phyloP scores from a whole-genome alignment of 129 eudicot species.

The Flaveria sonorensis region DNA sequence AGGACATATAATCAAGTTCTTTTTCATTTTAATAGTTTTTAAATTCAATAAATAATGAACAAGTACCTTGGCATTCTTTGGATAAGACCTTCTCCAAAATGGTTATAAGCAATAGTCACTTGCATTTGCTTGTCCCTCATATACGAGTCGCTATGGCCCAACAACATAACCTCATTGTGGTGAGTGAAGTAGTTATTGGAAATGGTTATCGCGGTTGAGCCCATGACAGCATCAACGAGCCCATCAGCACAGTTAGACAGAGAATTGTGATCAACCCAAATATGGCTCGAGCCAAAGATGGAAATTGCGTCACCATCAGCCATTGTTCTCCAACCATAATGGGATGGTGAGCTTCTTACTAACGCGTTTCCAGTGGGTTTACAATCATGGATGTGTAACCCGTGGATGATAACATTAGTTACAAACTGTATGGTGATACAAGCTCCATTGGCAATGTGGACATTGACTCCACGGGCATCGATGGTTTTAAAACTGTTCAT shows the following conservation, averaged over 20 bases:
- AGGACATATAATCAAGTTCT: not conserved
- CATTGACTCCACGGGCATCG: slow-evolving; percentile 92
- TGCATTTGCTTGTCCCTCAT: slow-evolving; percentile 82
- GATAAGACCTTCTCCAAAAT: slow-evolving; percentile 88
- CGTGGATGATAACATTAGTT: slow-evolving; percentile 82
- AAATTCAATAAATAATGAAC: not conserved
- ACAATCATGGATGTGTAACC: slow-evolving; percentile 84
- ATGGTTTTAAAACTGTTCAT: slow-evolving; percentile 96
- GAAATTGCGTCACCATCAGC: slow-evolving; percentile 95
- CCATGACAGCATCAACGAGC: slow-evolving; percentile 93
- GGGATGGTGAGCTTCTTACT: slow-evolving; percentile 88
- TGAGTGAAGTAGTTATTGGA: slow-evolving; percentile 87
- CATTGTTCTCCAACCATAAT: slow-evolving; percentile 89
- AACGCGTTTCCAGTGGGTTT: slow-evolving; percentile 89
- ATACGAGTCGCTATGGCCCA: slow-evolving; percentile 91
- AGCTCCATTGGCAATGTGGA: slow-evolving; percentile 85
- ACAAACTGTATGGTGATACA: slow-evolving; percentile 81
- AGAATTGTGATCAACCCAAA: slow-evolving; percentile 91
- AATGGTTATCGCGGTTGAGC: slow-evolving; percentile 87
- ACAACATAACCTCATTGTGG: slow-evolving; percentile 91
- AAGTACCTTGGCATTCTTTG: slow-evolving; percentile 96
- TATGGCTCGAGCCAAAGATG: slow-evolving; percentile 80
- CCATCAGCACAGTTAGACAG: slow-evolving; percentile 92
- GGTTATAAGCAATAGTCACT: slow-evolving; percentile 89
- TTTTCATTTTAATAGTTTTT: not conserved